Percentiles rank a stretch among this genome's conserved stretches.
Evolutionary conservation across 2,329 filamentous ascomycete genomes (phyloP).

Genomic region (Chrysoporthe puriensis): DNA sequence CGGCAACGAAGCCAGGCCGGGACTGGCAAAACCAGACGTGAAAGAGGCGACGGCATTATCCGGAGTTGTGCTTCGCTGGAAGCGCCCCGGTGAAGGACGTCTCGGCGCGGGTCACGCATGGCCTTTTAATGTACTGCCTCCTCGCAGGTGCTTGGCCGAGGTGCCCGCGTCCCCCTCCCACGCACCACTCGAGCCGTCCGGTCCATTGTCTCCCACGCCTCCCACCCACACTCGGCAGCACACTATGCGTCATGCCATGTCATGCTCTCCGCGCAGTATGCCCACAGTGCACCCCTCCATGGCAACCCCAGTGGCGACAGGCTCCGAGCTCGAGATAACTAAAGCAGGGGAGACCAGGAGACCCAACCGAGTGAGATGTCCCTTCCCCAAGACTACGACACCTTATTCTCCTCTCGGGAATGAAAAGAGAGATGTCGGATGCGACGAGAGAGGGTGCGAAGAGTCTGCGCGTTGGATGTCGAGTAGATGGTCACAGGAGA

Average conservation of each 20-base stretch:
- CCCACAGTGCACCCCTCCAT: slow-evolving; percentile 6
- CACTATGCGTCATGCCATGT: not conserved
- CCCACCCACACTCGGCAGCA: too few species aligned
- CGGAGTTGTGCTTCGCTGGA: not conserved
- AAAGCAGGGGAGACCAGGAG: too few species aligned
- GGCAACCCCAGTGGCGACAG: not conserved
- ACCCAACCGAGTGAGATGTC: too few species aligned
- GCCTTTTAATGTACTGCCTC: not conserved
- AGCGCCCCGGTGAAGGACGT: not conserved
- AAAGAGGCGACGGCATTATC: not conserved
- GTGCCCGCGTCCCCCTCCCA: not conserved
- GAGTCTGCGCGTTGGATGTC: not conserved
- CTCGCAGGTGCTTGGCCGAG: not conserved
- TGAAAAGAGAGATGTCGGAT: not conserved
- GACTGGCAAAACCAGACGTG: not conserved
- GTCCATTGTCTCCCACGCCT: too few species aligned
- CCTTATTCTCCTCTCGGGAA: not conserved
- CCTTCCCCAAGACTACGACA: too few species aligned
- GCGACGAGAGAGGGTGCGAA: not conserved
- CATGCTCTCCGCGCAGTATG: too few species aligned
- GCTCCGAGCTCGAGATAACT: too few species aligned
- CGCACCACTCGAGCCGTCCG: not conserved
- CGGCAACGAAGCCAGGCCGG: not conserved
- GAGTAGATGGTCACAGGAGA: not conserved
- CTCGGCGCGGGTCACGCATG: not conserved